Percentiles rank a stretch among this genome's conserved stretches.
Conservation (phyloP, 1,284 basidiomycete genomes). For the Pseudozyma pruni region DNA sequence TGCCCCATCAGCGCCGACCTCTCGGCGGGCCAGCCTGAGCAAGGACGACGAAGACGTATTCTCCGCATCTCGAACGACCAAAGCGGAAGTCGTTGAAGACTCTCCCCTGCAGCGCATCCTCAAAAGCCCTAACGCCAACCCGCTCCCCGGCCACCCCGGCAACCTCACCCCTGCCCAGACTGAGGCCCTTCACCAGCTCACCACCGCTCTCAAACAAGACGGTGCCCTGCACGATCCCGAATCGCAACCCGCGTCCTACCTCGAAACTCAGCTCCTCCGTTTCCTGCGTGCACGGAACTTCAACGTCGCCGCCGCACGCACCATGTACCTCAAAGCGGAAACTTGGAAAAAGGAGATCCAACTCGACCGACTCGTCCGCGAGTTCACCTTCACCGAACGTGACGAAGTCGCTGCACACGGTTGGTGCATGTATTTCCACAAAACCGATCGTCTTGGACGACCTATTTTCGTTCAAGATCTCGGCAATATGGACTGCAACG, state of each 20-base stretch:
- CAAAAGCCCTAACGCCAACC: conserved; percentile 18
- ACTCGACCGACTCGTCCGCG: conserved; percentile 45
- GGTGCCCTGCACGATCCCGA: conserved; percentile 31
- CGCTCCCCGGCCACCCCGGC: conserved; percentile 58
- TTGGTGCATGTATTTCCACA: conserved; percentile 68
- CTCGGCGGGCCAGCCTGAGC: conserved; percentile 3
- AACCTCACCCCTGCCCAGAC: conserved; percentile 54
- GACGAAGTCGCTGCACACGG: conserved; percentile 56
- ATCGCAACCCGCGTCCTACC: conserved; percentile 34
- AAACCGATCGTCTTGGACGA: conserved; percentile 57
- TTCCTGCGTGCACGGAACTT: conserved; percentile 63
- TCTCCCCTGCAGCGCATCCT: conserved; percentile 31
- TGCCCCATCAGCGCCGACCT: conserved; percentile 14
- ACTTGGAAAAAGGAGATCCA: conserved; percentile 59
- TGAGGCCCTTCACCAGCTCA: conserved; percentile 48
- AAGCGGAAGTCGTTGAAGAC: conserved; percentile 15
- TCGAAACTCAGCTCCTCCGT: conserved; percentile 54
- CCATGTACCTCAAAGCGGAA: conserved; percentile 60
- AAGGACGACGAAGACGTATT: conserved; percentile 16
- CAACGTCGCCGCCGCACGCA: conserved; percentile 47
- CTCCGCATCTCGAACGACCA: not conserved
- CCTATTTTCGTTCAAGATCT: conserved; percentile 66
- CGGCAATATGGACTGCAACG: conserved; percentile 51
- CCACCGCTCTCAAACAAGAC: conserved; percentile 22
- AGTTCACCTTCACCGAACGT: conserved; percentile 57